Base-by-base conservation (phyloP, 164 flowering plant genomes). In the Vitis riparia region DNA sequence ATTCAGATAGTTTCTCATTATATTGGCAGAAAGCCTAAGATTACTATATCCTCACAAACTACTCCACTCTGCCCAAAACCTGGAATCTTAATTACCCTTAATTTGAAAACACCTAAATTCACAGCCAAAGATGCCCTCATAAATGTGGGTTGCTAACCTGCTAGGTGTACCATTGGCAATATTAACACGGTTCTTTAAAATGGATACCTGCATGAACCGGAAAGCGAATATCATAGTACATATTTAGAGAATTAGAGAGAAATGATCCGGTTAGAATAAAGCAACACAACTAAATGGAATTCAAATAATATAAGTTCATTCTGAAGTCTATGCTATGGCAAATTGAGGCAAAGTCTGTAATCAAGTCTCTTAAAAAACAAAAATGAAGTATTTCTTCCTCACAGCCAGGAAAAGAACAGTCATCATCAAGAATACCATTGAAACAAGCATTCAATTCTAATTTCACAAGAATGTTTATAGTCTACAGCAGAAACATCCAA, bases 81-180 rank as follows among this genome's bases (percentile, higher is more conserved):
- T 12, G 55, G 13, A 52, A 56, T 19, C 59, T 16, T 5, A 6
- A 8, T 9, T 19, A 56, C 12, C 59, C 16, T 16, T 19, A 16
- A 16, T 19, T 56, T 1, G 9, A 16, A 16, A 56, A 56, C 7
- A 23, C 7, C 16, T 4, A 4, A 16, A 16, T 8, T 19, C 16
- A n/a, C 27, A 16, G 1, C 11, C 2, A n/a, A 56, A 56, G 59
- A 52, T 56, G 59, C 23, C 29, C 27, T 2, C 8, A 16, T 56
- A 56, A 47, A 56, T 3, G 6, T 14, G 19, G 29, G 53, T 48
- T 17, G 68, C 81, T 66, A 63, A 95, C 99, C 98, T 90, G 92
- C 82, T 93, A 74, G 99, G 99, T 7, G 99, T 95, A 50, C 99
- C 98, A 75, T 90, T 71, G 7, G 91, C 97, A 80, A 92, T 83